These are phyloP conservation scores for Lepiota brunneoincarnata DNA, from an alignment of 768 basidiomycete genomes.

Conservation along the genomic window DNA sequence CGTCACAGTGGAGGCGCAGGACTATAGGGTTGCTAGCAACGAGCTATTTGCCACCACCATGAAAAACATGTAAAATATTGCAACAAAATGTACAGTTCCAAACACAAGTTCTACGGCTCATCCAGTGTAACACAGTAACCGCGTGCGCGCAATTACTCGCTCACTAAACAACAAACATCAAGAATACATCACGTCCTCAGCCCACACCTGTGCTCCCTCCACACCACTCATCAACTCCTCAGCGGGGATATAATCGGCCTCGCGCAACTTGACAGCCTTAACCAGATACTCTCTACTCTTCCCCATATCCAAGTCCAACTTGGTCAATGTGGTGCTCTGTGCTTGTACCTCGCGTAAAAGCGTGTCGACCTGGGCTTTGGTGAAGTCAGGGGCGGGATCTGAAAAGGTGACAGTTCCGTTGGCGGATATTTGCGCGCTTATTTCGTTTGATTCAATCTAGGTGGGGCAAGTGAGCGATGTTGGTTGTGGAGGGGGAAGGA, in stretches of 20 bases:
- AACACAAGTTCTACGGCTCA: no score
- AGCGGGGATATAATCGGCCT: not conserved
- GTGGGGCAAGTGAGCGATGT: not conserved
- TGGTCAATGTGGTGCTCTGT: slow-evolving; percentile 45
- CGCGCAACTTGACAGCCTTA: slow-evolving; percentile 43
- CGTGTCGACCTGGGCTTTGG: slow-evolving; percentile 58
- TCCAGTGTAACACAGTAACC: no score
- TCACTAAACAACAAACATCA: slow-evolving; percentile 7
- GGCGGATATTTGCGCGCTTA: slow-evolving; percentile 64
- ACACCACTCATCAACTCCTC: not conserved
- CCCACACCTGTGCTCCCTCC: not conserved
- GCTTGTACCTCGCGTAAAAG: slow-evolving; percentile 54
- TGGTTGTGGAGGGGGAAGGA: not conserved
- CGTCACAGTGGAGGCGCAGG: no score
- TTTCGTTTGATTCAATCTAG: slow-evolving; percentile 70
- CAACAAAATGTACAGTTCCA: no score
- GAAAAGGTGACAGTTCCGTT: slow-evolving; percentile 74
- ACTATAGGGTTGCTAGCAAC: no score
- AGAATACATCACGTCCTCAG: slow-evolving; percentile 1
- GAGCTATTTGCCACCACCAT: no score
- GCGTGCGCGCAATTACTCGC: no score
- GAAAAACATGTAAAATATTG: no score
- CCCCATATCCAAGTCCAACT: slow-evolving; percentile 54
- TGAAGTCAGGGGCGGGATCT: slow-evolving; percentile 57
- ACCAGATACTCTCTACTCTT: slow-evolving; percentile 69